A percentile compares a stretch with the other conserved stretches of the same genome.
These are phyloP conservation scores for Coemansia umbellata DNA, from an alignment of 192 early-diverging fungal species.

Conservation along the genomic window DNA sequence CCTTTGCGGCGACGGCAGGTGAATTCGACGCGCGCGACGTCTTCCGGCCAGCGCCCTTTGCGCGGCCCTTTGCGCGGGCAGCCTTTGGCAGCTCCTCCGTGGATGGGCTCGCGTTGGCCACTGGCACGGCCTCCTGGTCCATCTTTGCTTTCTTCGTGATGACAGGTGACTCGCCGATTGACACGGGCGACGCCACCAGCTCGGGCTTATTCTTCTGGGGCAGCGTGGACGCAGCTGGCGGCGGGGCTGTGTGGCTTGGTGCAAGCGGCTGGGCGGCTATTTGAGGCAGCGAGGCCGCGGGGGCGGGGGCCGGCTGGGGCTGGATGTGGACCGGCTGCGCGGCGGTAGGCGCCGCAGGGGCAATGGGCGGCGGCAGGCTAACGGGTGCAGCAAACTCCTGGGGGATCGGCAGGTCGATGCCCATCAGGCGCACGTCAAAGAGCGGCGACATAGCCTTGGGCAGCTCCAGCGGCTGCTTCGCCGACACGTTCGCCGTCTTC, in stretches of 20 bases:
- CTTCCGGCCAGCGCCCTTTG: conserved; percentile 21
- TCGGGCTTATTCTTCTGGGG: conserved; percentile 41
- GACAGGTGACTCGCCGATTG: not conserved
- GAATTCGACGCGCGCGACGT: conserved; percentile 27
- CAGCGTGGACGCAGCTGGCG: conserved; percentile 7
- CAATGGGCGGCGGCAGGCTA: conserved; percentile 2
- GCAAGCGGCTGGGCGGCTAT: not conserved
- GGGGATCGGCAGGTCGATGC: conserved; percentile 36
- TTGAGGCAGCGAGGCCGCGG: too few relatives aligned
- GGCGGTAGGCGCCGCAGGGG: conserved; percentile 1
- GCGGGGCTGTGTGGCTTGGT: not conserved
- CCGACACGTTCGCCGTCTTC: conserved; percentile 32
- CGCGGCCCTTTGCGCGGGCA: conserved; percentile 20
- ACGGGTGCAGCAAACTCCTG: conserved; percentile 16
- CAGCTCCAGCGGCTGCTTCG: conserved; percentile 27
- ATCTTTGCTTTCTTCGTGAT: conserved; percentile 19
- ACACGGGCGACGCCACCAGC: not conserved
- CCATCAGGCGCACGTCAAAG: conserved; percentile 39
- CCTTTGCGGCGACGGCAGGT: conserved; percentile 24
- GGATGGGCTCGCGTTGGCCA: not conserved
- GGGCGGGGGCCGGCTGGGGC: conserved; percentile 19
- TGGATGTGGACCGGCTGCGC: conserved; percentile 29
- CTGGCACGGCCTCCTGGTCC: not conserved
- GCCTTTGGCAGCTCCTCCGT: conserved; percentile 22
- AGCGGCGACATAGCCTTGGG: conserved; percentile 37